Evolutionary conservation across 768 basidiomycete genomes (phyloP).

Genomic region (Multifurca ochricompacta): DNA sequence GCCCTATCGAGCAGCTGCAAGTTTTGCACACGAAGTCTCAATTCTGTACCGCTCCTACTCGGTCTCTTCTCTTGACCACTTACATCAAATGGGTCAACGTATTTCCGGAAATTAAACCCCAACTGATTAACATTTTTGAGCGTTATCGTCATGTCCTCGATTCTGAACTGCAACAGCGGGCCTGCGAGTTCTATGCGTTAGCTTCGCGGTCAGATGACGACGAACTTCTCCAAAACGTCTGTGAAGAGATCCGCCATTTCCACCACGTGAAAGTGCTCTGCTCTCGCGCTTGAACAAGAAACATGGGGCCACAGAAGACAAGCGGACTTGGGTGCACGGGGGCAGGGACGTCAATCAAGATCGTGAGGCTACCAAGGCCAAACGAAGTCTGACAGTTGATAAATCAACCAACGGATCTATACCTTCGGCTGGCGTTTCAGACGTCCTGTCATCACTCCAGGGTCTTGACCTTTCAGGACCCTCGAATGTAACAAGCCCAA

Average conservation of each 20-base stretch:
- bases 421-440: conserved; percentile 35
- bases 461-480: conserved; percentile 64
- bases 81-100: conserved; percentile 99
- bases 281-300: conserved; percentile 83
- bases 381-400: conserved; percentile 17
- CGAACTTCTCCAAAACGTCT: conserved; percentile 86
- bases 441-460: conserved; percentile 65
- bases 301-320: conserved; percentile 89
- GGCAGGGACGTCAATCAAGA: conserved; percentile 90
- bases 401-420: conserved; percentile 26
- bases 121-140: conserved; percentile 90
- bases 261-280: conserved; percentile 86
- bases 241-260: conserved; percentile 99
- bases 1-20: conserved; percentile 91
- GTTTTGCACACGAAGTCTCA: conserved; percentile 91
- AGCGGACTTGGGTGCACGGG: conserved; percentile 91
- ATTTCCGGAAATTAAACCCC: conserved; percentile 95
- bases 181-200: conserved; percentile 93
- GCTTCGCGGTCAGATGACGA: conserved; percentile 83
- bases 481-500: conserved; percentile 24
- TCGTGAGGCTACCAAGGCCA: conserved; percentile 47
- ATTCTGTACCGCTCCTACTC: conserved; percentile 85
- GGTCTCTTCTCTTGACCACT: conserved; percentile 88
- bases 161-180: conserved; percentile 94
- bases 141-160: conserved; percentile 97